A percentile compares a stretch with the other conserved stretches of the same genome.
These are phyloP conservation scores for Panus rudis DNA, from an alignment of 768 basidiomycete species.

Conservation along the genomic window DNA sequence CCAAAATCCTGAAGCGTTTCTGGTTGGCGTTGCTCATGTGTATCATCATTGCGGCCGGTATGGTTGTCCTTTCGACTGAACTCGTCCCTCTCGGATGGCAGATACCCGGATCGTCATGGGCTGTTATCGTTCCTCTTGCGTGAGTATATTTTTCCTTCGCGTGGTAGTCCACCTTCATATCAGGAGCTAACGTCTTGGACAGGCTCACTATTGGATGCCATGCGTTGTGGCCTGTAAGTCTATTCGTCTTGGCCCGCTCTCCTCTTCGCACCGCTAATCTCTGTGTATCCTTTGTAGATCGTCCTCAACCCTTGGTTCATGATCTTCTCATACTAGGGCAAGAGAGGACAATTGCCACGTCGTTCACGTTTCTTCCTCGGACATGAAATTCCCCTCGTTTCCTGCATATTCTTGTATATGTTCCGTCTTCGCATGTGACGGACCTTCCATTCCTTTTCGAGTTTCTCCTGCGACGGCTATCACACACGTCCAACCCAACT, in stretches of 20 bases:
- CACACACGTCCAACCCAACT: too few species aligned
- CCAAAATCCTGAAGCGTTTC: conserved; percentile 76
- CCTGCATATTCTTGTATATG: too few species aligned
- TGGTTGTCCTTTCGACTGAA: conserved; percentile 48
- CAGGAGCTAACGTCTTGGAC: not conserved
- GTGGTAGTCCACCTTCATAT: too few species aligned
- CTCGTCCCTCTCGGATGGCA: conserved; percentile 59
- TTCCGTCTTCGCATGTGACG: too few species aligned
- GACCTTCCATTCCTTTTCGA: too few species aligned
- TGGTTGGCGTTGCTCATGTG: conserved; percentile 56
- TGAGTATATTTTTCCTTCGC: conserved; percentile 29
- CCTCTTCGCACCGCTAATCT: not conserved
- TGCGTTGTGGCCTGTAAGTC: conserved; percentile 65
- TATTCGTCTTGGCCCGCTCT: not conserved
- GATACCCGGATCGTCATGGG: conserved; percentile 60
- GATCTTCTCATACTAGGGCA: conserved; percentile 75
- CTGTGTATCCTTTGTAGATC: conserved; percentile 36
- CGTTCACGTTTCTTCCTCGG: too few species aligned
- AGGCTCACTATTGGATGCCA: conserved; percentile 62
- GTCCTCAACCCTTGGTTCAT: conserved; percentile 86
- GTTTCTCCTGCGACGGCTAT: too few species aligned
- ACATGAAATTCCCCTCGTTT: too few species aligned
- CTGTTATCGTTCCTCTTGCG: conserved; percentile 69
- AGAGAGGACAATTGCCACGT: too few species aligned
- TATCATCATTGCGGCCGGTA: conserved; percentile 40